Evolutionary conservation across 441 rosid species (phyloP).

Genomic region (Jatropha multifida): DNA sequence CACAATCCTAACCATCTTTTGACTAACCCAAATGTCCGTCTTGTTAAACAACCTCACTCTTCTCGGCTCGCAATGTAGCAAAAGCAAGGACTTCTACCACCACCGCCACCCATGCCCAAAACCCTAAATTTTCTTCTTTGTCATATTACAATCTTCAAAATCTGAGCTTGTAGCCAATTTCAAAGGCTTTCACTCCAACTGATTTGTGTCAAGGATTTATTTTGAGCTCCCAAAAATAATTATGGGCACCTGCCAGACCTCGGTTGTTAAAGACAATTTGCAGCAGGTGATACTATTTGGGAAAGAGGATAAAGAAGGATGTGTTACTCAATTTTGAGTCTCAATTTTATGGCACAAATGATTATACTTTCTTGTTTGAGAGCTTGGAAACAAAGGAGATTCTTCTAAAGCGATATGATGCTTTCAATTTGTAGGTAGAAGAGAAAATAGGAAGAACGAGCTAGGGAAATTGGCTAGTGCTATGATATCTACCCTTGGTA

Average conservation of each 20-base stretch:
- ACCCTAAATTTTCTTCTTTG: constrained; percentile 40
- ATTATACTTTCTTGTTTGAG: constrained; percentile 71
- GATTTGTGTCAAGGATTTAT: constrained; percentile 80
- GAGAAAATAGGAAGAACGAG: constrained; percentile 69
- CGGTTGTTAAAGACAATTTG: constrained; percentile 65
- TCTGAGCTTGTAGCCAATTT: constrained; percentile 58
- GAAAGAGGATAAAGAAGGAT: constrained; percentile 41
- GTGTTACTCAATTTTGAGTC: constrained; percentile 56
- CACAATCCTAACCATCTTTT: constrained; percentile 24
- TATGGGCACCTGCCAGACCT: constrained; percentile 53
- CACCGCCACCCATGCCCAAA: constrained; percentile 30
- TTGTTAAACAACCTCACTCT: constrained; percentile 44
- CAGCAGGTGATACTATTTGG: constrained; percentile 44
- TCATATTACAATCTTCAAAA: constrained; percentile 43
- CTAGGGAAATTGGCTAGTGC: constrained; percentile 85
- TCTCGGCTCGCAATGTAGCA: constrained; percentile 34
- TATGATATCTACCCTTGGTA: constrained; percentile 76
- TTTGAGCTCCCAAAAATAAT: constrained; percentile 58
- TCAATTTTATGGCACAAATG: constrained; percentile 68
- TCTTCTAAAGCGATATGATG: constrained; percentile 56
- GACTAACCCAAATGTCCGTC: constrained; percentile 40
- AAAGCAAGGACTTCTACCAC: constrained; percentile 35
- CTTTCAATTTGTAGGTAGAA: constrained; percentile 59
- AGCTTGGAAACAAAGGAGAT: constrained; percentile 76
- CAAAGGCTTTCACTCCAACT: constrained; percentile 82